Percentiles rank a stretch among this genome's conserved stretches.
Evolutionary conservation across 2,329 filamentous ascomycete species (phyloP).

Genomic region (Cordyceps javanica): DNA sequence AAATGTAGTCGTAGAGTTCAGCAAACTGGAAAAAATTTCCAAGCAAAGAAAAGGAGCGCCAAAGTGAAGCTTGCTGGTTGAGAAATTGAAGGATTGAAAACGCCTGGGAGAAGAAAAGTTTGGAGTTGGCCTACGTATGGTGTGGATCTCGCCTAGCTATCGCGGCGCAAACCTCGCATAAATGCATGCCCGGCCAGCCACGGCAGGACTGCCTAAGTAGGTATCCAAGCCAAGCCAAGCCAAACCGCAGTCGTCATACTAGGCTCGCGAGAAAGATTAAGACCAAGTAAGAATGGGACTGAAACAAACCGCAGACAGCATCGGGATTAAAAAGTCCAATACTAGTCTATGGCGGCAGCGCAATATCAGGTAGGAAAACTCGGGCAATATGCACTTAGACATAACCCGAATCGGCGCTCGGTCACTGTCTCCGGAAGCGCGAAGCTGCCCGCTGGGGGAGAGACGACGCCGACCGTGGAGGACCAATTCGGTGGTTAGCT

Average conservation of each 20-base stretch:
- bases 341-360: background rate
- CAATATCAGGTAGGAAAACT: background rate
- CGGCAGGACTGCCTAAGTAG: too few species aligned
- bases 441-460: background rate
- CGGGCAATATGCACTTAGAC: constrained; percentile 4
- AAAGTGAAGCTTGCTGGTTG: background rate
- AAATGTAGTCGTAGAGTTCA: background rate
- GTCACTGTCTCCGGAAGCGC: background rate
- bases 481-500: constrained; percentile 5
- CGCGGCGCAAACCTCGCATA: constrained; percentile 10
- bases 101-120: background rate
- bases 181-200: background rate
- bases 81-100: background rate
- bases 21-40: background rate
- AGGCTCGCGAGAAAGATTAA: background rate
- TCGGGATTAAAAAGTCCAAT: background rate
- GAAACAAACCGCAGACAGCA: background rate
- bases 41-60: background rate
- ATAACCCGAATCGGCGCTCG: background rate
- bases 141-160: constrained; percentile 1
- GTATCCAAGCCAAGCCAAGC: too few species aligned
- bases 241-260: background rate
- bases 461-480: background rate
- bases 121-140: background rate
- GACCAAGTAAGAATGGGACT: background rate